Conservation (phyloP, 2,329 filamentous ascomycete genomes). For the Neopestalotiopsis clavispora region DNA sequence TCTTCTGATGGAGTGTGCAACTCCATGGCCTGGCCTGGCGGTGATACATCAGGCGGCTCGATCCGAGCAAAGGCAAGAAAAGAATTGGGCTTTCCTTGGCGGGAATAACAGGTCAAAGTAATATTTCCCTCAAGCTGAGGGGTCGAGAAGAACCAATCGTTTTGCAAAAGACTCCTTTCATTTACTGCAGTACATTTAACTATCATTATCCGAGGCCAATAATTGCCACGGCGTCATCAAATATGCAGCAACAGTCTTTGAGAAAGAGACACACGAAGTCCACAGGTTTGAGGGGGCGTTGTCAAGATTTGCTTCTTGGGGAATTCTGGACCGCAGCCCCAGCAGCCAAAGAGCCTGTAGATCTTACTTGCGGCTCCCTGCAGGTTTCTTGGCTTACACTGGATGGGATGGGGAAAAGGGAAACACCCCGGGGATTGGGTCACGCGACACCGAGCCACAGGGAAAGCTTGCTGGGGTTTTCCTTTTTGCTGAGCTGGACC, state of each 20-base stretch:
- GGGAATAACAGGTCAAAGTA: background rate
- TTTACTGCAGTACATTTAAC: too few relatives aligned
- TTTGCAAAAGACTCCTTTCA: background rate
- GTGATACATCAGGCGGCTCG: background rate
- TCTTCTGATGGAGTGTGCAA: background rate
- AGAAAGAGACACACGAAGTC: background rate
- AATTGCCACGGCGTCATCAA: too few relatives aligned
- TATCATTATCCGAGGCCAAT: too few relatives aligned
- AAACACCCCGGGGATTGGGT: background rate
- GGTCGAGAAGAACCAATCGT: background rate
- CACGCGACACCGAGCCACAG: background rate
- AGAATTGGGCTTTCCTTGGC: background rate
- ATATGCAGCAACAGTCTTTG: too few relatives aligned
- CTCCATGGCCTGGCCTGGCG: background rate
- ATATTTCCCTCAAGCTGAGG: background rate
- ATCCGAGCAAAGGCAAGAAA: background rate
- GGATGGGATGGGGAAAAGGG: background rate
- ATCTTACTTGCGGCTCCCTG: background rate
- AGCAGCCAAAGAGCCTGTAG: background rate
- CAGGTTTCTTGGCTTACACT: background rate
- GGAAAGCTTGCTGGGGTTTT: background rate
- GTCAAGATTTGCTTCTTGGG: background rate
- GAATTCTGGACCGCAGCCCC: background rate
- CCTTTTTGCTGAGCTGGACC: background rate
- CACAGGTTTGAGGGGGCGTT: background rate